Evolutionary conservation across 192 early-diverging fungal genomes (phyloP).

Genomic region (Coemansia sp.): DNA sequence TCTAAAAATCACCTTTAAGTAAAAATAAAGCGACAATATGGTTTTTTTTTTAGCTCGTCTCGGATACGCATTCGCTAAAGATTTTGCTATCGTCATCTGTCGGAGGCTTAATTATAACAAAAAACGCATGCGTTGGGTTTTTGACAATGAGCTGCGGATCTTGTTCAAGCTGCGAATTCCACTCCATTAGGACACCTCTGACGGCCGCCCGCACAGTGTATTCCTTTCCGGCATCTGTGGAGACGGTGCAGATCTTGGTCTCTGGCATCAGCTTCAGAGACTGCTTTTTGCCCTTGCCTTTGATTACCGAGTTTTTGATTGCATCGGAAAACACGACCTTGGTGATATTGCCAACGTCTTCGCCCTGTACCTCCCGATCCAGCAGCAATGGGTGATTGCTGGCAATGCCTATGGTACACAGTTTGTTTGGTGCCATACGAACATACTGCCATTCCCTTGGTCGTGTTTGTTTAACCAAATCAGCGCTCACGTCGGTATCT

Average conservation of each 20-base stretch:
- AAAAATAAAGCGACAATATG: not conserved
- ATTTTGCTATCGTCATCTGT: slow-evolving; percentile 27
- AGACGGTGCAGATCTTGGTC: slow-evolving; percentile 34
- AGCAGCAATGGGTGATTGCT: slow-evolving; percentile 28
- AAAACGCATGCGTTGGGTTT: slow-evolving; percentile 16
- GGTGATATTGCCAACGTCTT: slow-evolving; percentile 3
- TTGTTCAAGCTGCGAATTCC: slow-evolving; percentile 26
- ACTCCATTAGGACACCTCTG: slow-evolving; percentile 39
- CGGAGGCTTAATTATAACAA: slow-evolving; percentile 34
- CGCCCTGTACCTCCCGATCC: not conserved
- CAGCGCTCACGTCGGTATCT: not conserved
- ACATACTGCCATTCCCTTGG: slow-evolving; percentile 38
- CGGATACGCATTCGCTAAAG: slow-evolving; percentile 20
- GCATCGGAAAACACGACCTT: slow-evolving; percentile 22
- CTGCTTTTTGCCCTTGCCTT: slow-evolving; percentile 43
- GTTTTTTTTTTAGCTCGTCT: not conserved
- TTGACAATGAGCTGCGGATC: slow-evolving; percentile 12
- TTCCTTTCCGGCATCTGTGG: slow-evolving; percentile 10
- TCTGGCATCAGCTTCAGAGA: slow-evolving; percentile 28
- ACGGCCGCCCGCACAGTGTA: slow-evolving; percentile 30
- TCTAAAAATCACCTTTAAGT: not conserved
- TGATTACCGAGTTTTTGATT: slow-evolving; percentile 27
- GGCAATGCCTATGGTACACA: slow-evolving; percentile 34
- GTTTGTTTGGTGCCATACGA: slow-evolving; percentile 34
- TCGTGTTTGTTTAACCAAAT: not conserved